Percentiles rank a stretch among this genome's conserved stretches.
phyloP scores from a whole-genome alignment of 768 basidiomycete genomes.

The Hygrophoropsis aurantiaca region DNA sequence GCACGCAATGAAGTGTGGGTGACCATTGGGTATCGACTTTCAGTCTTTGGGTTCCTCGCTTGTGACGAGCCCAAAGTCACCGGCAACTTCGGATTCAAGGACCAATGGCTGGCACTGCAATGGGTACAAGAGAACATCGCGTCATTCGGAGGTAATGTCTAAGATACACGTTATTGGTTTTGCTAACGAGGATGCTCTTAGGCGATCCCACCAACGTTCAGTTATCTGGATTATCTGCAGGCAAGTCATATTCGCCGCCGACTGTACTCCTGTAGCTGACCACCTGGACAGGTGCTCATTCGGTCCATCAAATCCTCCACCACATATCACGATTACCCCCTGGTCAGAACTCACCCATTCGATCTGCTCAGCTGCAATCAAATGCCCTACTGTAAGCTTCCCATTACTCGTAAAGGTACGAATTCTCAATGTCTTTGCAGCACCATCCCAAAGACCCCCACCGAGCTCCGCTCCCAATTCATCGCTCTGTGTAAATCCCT shows the following conservation, averaged over 20 bases:
- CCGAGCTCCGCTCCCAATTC: conserved; percentile 62
- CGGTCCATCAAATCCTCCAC: conserved; percentile 73
- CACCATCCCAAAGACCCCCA: conserved; percentile 57
- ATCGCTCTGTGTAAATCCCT: conserved; percentile 58
- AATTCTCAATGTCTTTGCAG: conserved; percentile 26
- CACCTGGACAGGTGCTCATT: conserved; percentile 57
- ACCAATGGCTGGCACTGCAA: conserved; percentile 75
- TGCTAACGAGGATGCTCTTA: conserved; percentile 17
- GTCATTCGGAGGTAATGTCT: conserved; percentile 61
- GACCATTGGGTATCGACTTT: conserved; percentile 75
- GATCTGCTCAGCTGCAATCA: conserved; percentile 66
- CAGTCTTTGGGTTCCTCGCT: conserved; percentile 76
- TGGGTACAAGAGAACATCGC: conserved; percentile 71
- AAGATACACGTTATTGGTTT: not conserved
- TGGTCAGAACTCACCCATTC: conserved; percentile 59
- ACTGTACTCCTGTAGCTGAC: not conserved
- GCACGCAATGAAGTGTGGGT: conserved; percentile 71
- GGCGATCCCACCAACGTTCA: conserved; percentile 63
- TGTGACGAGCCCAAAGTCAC: conserved; percentile 56
- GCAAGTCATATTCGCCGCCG: conserved; percentile 27
- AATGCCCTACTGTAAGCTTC: conserved; percentile 66
- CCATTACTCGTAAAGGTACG: not conserved
- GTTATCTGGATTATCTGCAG: conserved; percentile 71
- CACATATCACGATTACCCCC: conserved; percentile 63
- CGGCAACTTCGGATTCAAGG: conserved; percentile 85